These are phyloP conservation scores for Pestalotiopsis sp. DNA, from an alignment of 2,329 filamentous ascomycete genomes.

Conservation along the genomic window DNA sequence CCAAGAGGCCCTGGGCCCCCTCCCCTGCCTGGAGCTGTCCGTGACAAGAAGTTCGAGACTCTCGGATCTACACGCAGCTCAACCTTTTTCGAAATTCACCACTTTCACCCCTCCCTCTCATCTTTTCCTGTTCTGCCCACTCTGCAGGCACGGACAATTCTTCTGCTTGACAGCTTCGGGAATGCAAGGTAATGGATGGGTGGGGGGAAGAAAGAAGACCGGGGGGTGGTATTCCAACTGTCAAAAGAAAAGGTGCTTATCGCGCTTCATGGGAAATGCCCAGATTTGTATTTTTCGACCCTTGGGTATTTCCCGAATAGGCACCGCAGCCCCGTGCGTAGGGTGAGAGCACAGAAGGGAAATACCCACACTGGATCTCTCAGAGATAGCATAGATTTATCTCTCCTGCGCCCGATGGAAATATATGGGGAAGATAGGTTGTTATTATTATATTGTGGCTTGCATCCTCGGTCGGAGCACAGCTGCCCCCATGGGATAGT, in stretches of 20 bases:
- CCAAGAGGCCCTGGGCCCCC: no score
- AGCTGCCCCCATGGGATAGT: background rate
- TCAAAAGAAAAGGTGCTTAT: background rate
- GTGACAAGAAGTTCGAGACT: background rate
- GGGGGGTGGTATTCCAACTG: background rate
- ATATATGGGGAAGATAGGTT: background rate
- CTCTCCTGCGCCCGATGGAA: background rate
- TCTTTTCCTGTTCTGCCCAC: background rate
- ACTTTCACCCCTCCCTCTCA: background rate
- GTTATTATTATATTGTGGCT: background rate
- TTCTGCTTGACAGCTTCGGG: background rate
- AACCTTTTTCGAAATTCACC: background rate
- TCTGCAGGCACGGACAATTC: background rate
- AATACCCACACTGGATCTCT: background rate
- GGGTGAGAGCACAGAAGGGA: background rate
- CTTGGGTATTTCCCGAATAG: background rate
- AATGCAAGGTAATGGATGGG: background rate
- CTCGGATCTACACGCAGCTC: background rate
- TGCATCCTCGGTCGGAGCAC: background rate
- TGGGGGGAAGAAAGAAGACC: background rate
- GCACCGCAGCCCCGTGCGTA: background rate
- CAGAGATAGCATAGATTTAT: no score
- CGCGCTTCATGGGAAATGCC: background rate
- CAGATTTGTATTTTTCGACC: background rate
- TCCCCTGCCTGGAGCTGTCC: no score